Percentiles rank a stretch among this genome's conserved stretches.
These are phyloP conservation scores for Lactarius hengduanensis DNA, from an alignment of 768 basidiomycete genomes.

Conservation along the genomic window DNA sequence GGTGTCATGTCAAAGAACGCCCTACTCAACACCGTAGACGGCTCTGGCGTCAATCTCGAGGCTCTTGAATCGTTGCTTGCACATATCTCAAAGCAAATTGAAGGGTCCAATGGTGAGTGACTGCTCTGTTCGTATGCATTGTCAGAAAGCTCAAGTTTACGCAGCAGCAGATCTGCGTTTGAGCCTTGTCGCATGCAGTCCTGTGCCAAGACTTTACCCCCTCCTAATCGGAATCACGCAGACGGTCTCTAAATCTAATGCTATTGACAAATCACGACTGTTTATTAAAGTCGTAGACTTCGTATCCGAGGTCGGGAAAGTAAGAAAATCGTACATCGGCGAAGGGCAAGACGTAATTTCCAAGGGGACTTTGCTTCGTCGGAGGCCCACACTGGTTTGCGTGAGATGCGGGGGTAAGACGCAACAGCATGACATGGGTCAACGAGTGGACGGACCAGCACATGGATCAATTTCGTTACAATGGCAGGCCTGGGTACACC, in stretches of 20 bases:
- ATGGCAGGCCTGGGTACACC: conserved; percentile 65
- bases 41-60: conserved; percentile 61
- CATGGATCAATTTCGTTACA: conserved; percentile 36
- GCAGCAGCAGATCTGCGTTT: conserved; percentile 51
- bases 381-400: conserved; percentile 45
- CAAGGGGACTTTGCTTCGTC: conserved; percentile 51
- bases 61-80: conserved; percentile 49
- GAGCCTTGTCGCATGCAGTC: conserved; percentile 60
- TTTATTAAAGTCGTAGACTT: conserved; percentile 74
- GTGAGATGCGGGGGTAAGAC: conserved; percentile 64
- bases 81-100: conserved; percentile 38
- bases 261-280: conserved; percentile 63
- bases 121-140: background rate
- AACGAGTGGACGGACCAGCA: conserved; percentile 30
- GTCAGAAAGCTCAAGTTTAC: conserved; percentile 21
- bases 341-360: conserved; percentile 59
- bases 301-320: conserved; percentile 55
- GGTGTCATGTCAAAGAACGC: conserved; percentile 63
- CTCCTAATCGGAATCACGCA: conserved; percentile 45
- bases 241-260: conserved; percentile 46
- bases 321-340: conserved; percentile 41
- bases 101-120: conserved; percentile 31
- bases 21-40: conserved; percentile 60
- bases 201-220: conserved; percentile 46
- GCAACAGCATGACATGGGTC: conserved; percentile 36